Evolutionary conservation across 179 eudicot species (phyloP), one percentile per base, ranked within the genome.

Genomic region (Silene coronaria): DNA sequence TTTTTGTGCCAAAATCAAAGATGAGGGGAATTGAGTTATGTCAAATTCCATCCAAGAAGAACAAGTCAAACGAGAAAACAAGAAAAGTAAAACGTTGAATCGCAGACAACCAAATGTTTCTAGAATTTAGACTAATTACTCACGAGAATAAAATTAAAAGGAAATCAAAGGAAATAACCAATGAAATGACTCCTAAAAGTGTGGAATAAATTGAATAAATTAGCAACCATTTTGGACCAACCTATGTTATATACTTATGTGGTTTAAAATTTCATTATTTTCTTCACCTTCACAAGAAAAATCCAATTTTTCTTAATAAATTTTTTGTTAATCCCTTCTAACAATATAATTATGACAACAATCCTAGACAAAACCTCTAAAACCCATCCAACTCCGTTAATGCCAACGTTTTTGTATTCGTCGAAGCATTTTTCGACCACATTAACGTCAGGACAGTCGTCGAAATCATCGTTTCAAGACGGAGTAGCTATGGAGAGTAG

Each of bases 401-500:
- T 88, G 79, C 93, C 96, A 0, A 79, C 80, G 57, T 89, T 79
- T 66, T 82, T 91, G 9, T 91, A 91, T 76, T 83, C 86, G 45
- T 36, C 45, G 45, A 36, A 36, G 1, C 38, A 34, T 5, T 34
- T 34, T 34, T 34, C 38, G 38, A 34, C 3, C 3, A 68, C 79
- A 8, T 51, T 16, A 48, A 48, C 55, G 14, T 51, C 57, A 51
- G 17, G 13, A 0, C 16, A 1, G n/a, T 51, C 17, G 57, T 51
- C n/a, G 14, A 45, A 45, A 4, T 12, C 71, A 9, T 24, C 28
- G 51, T 46, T 42, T 57, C 77, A 0, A 12, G n/a, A 51, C 26
- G 48, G 16, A 34, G 64, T 23, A 9, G 5, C 42, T 6, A 8
- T n/a, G 13, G 14, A 13, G 74, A 45, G 22, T 6, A 16, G 21